Evolutionary conservation across 495 filamentous ascomycete species (phyloP).

Genomic region (Peziza echinospora): DNA sequence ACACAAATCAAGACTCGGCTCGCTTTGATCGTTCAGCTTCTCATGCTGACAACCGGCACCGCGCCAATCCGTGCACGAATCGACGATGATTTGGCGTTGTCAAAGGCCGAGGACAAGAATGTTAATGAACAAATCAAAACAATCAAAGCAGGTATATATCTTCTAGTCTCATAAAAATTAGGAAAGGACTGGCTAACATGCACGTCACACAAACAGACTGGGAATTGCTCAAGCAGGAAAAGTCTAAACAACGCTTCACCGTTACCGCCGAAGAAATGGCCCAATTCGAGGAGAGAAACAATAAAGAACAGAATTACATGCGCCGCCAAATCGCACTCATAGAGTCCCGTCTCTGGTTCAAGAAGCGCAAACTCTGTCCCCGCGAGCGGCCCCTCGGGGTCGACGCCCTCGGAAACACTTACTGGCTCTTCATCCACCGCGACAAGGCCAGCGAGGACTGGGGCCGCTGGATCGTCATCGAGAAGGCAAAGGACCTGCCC

Average conservation of each 20-base stretch:
- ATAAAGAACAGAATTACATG: not conserved
- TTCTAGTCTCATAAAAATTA: conserved; percentile 1
- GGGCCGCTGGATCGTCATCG: conserved; percentile 17
- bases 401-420: conserved; percentile 13
- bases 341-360: not conserved
- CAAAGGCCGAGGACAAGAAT: conserved; percentile 6
- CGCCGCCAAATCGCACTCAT: not conserved
- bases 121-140: conserved; percentile 7
- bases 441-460: conserved; percentile 16
- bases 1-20: conserved; percentile 4
- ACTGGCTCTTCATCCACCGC: conserved; percentile 14
- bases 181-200: not conserved
- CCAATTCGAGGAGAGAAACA: conserved; percentile 10
- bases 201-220: conserved; percentile 8
- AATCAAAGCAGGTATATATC: conserved; percentile 9
- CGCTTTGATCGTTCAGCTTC: conserved; percentile 6
- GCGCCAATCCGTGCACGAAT: conserved; percentile 6
- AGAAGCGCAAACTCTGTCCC: conserved; percentile 6
- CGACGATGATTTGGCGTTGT: conserved; percentile 6
- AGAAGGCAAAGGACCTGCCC: conserved; percentile 8
- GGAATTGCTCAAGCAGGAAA: conserved; percentile 10
- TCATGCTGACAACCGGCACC: conserved; percentile 5
- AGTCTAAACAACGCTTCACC: conserved; percentile 12
- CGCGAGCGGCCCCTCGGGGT: conserved; percentile 11
- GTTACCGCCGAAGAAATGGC: conserved; percentile 6